phyloP scores from a whole-genome alignment of 2,329 filamentous ascomycete species.

The Xylariaceae sp. region DNA sequence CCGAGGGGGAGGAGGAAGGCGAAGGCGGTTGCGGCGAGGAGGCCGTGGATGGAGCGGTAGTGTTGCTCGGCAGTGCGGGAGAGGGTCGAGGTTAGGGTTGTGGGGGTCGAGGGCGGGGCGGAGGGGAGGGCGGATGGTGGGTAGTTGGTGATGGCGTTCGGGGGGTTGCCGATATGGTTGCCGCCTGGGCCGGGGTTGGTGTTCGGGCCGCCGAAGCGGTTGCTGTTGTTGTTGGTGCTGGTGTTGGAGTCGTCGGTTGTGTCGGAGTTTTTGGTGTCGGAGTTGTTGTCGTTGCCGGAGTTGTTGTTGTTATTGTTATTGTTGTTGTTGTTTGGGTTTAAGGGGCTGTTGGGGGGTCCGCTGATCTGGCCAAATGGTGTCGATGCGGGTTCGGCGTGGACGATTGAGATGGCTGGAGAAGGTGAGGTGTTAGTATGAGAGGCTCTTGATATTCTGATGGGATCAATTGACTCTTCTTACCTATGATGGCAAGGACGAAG shows the following conservation, averaged over 20 bases:
- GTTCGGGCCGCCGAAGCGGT: background rate
- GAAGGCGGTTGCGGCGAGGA: conserved; percentile 38
- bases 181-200: background rate
- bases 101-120: conserved; percentile 7
- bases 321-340: background rate
- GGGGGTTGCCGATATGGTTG: too few species aligned
- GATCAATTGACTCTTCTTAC: conserved; percentile 10
- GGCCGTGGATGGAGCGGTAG: conserved; percentile 38
- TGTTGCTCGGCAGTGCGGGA: conserved; percentile 27
- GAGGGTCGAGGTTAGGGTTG: conserved; percentile 16
- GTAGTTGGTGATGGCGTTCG: too few species aligned
- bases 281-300: background rate
- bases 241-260: background rate
- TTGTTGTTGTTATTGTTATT: background rate
- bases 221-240: background rate
- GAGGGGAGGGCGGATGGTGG: background rate
- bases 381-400: conserved; percentile 2
- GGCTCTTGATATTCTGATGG: background rate
- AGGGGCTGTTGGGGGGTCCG: background rate
- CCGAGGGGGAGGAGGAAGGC: conserved; percentile 42
- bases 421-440: background rate
- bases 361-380: background rate
- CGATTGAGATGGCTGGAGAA: background rate
- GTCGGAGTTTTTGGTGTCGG: background rate
- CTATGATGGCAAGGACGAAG: conserved; percentile 9